phyloP scores from a whole-genome alignment of 2,329 filamentous ascomycete genomes.

The Pyricularia pennisetigena region DNA sequence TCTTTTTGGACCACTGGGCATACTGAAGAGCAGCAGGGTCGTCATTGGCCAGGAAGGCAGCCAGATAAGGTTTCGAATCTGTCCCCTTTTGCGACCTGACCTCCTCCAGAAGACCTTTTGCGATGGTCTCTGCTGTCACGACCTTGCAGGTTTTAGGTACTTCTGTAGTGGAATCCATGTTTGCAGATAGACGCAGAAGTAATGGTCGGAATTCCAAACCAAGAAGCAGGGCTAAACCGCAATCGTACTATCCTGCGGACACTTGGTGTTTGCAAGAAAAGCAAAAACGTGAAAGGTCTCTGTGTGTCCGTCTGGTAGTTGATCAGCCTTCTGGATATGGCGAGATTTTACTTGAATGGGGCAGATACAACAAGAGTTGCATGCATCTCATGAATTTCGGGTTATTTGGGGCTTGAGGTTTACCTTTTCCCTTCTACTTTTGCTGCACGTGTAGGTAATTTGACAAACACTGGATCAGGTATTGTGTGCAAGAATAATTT shows the following conservation, averaged over 20 bases:
- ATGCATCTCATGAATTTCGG: background rate
- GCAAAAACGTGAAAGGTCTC: background rate
- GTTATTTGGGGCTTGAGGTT: background rate
- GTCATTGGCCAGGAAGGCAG: slow-evolving; percentile 84
- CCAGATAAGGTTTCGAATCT: slow-evolving; percentile 58
- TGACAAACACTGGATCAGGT: background rate
- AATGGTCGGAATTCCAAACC: background rate
- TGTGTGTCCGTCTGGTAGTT: background rate
- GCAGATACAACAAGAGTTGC: background rate
- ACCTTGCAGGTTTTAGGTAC: slow-evolving; percentile 77
- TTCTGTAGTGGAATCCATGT: slow-evolving; percentile 27
- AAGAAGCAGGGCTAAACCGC: background rate
- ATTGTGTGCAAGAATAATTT: background rate
- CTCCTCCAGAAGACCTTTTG: slow-evolving; percentile 70
- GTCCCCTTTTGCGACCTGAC: slow-evolving; percentile 56
- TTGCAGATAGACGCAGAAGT: background rate
- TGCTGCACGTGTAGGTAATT: background rate
- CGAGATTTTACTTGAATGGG: background rate
- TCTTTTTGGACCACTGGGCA: slow-evolving; percentile 95
- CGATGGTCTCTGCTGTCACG: slow-evolving; percentile 78
- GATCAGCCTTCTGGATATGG: background rate
- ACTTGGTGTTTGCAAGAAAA: background rate
- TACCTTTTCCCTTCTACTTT: background rate
- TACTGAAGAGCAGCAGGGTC: slow-evolving; percentile 90
- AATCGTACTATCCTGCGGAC: background rate